Evolutionary conservation across 148 eudicot species (phyloP).

Genomic region (Spergularia bocconei): DNA sequence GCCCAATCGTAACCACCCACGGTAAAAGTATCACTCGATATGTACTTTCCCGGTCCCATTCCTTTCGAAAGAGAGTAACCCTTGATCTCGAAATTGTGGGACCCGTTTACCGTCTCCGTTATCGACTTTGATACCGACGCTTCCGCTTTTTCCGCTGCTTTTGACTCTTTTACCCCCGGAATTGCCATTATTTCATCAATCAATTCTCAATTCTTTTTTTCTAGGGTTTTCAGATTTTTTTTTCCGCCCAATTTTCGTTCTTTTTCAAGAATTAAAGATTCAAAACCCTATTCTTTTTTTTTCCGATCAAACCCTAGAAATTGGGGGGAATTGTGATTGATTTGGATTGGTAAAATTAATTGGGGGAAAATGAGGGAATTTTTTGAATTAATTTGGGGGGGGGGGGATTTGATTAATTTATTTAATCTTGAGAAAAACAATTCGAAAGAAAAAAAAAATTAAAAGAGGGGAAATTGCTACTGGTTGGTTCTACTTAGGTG

Average conservation of each 20-base stretch:
- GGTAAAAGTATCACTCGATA: constrained; percentile 63
- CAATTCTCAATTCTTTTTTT: no score
- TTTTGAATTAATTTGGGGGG: no score
- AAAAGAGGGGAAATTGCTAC: no score
- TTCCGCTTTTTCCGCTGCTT: constrained; percentile 12
- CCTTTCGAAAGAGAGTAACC: constrained; percentile 90
- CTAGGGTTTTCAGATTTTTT: constrained; percentile 11
- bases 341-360: no score
- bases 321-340: not conserved
- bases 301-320: no score
- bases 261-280: not conserved
- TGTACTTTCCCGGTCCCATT: constrained; percentile 76
- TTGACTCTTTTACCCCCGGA: constrained; percentile 9
- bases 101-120: constrained; percentile 73
- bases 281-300: constrained; percentile 6
- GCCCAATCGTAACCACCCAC: constrained; percentile 97
- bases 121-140: constrained; percentile 61
- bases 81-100: constrained; percentile 71
- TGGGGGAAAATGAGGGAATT: not conserved
- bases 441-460: no score
- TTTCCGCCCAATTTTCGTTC: not conserved
- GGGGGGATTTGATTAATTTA: no score
- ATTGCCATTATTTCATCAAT: constrained; percentile 40
- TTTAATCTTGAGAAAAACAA: no score
- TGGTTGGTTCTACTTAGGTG: no score